Evolutionary conservation across 441 rosid genomes (phyloP).

Genomic region (Cnidoscolus chayamansa): DNA sequence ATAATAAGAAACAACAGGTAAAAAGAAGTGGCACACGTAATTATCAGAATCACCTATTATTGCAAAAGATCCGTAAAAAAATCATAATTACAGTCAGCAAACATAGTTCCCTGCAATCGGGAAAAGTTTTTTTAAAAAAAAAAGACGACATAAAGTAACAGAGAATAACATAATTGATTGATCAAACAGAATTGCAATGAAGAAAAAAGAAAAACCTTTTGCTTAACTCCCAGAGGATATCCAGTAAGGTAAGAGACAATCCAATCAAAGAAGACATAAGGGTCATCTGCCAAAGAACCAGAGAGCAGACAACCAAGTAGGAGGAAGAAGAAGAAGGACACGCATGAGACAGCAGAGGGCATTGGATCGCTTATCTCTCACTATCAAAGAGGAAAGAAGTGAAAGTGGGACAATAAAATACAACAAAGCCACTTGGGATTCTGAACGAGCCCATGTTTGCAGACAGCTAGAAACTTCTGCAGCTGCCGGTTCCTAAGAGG

Average conservation of each 20-base stretch:
- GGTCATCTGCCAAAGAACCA: conserved; percentile 53
- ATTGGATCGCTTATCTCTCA: conserved; percentile 37
- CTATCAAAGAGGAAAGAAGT: conserved; percentile 6
- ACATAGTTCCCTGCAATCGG: background rate
- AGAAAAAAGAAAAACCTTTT: conserved; percentile 45
- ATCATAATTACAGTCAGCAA: background rate
- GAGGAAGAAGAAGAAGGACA: conserved; percentile 20
- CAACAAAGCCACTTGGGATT: conserved; percentile 14
- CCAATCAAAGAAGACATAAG: conserved; percentile 79
- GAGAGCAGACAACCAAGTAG: conserved; percentile 28
- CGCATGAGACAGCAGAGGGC: conserved; percentile 27
- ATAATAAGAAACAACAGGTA: no score
- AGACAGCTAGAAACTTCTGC: conserved; percentile 14
- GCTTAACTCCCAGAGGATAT: conserved; percentile 68
- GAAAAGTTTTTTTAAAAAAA: no score
- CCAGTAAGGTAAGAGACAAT: conserved; percentile 69
- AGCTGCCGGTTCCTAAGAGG: background rate
- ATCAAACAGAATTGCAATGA: background rate
- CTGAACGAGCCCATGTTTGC: conserved; percentile 16
- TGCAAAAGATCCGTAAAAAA: background rate
- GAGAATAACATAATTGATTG: background rate
- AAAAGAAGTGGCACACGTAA: background rate
- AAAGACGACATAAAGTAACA: no score
- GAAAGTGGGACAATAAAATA: background rate
- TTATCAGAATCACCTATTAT: background rate